Conservation (phyloP, 208 protist genomes). For the Wallacemonas sp. region DNA sequence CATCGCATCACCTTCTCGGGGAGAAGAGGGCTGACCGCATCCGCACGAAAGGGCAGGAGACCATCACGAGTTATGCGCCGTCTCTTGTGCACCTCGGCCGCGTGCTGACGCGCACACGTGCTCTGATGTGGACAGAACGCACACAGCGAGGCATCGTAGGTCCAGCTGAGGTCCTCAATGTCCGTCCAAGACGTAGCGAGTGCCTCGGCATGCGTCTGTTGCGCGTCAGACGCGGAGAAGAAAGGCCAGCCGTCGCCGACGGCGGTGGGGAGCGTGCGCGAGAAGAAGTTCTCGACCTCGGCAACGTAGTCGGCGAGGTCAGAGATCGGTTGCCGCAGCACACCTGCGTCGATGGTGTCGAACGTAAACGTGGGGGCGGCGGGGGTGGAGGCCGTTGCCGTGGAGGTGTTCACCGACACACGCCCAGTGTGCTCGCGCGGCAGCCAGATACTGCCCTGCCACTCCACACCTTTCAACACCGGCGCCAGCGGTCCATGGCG, state of each 20-base stretch:
- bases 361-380: not conserved
- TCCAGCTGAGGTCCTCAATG: slow-evolving; percentile 6
- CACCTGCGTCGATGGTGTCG: not conserved
- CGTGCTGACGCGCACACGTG: not conserved
- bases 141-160: not conserved
- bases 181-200: not conserved
- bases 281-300: not conserved
- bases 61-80: not conserved
- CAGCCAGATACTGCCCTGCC: slow-evolving; percentile 16
- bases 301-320: not conserved
- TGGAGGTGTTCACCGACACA: not conserved
- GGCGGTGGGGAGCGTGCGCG: not conserved
- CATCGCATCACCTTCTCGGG: not conserved
- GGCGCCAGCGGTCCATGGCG: not conserved
- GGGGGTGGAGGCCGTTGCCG: not conserved
- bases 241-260: not conserved
- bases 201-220: not conserved
- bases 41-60: not conserved
- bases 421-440: not conserved
- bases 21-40: not conserved
- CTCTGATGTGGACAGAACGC: not conserved
- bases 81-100: not conserved
- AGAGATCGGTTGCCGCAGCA: slow-evolving; percentile 3
- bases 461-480: slow-evolving; percentile 6
- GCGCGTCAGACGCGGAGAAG: no score